A percentile compares a stretch with the other conserved stretches of the same genome.
phyloP scores from a whole-genome alignment of 345 rosid species.

The Populus tremula region DNA sequence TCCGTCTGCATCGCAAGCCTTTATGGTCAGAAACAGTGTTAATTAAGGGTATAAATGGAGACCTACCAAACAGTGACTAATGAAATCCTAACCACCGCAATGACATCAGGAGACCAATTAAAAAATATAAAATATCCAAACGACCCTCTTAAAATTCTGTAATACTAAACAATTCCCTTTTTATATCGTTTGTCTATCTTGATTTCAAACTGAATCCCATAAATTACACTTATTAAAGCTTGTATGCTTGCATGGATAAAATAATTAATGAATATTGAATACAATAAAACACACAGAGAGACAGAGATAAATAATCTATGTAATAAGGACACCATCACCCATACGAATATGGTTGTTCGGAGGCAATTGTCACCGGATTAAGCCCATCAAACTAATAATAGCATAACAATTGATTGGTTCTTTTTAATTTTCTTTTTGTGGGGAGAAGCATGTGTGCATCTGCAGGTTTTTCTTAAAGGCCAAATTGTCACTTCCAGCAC shows the following conservation, averaged over 20 bases:
- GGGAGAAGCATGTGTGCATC: background rate
- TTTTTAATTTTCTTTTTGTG: background rate
- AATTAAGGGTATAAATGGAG: background rate
- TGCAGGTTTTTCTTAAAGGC: background rate
- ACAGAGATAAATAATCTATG: background rate
- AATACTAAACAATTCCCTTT: no score
- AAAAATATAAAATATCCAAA: no score
- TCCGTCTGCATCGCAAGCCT: no score
- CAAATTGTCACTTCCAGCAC: background rate
- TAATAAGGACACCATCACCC: conserved; percentile 1
- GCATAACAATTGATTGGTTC: background rate
- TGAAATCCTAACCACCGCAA: background rate
- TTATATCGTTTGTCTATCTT: no score
- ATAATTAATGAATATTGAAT: background rate
- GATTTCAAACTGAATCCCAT: background rate
- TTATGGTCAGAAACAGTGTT: background rate
- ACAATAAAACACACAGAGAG: background rate
- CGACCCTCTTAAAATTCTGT: no score
- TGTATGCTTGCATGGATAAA: background rate
- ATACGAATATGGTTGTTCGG: conserved; percentile 10
- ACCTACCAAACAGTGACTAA: background rate
- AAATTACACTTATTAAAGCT: background rate
- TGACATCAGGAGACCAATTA: background rate
- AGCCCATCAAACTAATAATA: conserved; percentile 7
- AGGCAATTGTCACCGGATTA: conserved; percentile 6